Base-by-base conservation (phyloP, 2,329 filamentous ascomycete genomes). In the Fusarium pseudograminearum region DNA sequence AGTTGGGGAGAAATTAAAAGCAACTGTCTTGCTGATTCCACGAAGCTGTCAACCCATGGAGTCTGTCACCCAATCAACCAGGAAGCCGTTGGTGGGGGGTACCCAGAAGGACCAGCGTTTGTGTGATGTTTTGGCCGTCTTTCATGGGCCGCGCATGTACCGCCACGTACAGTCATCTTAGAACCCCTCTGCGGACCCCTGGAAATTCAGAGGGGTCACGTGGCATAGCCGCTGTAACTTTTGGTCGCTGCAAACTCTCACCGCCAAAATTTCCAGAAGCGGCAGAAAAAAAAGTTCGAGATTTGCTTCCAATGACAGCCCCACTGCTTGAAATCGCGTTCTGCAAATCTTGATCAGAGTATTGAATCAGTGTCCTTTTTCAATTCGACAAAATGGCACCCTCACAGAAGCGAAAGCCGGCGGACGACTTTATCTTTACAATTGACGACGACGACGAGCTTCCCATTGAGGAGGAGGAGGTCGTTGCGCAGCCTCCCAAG, bases 341-440 rank as follows among this genome's bases (percentile, higher is more conserved):
- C 68, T 71, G 50, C 57, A 71, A 61, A 70, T 64, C 64, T 70
- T 69, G 58, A 70, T 45, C 48, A 36, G 48, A 36, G 28, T 52
- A 50, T 18, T 40, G 42, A 38, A 57, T 44, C n/a, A 56, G 44
- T 51, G 48, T 42, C 41, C 53, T 28, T 55, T 36, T 28, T 36
- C 33, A 53, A 60, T 55, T 28, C 44, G 26, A 44, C 68, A 80
- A 71, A 46, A 86, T 86, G 84, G 81, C 83, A 46, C 82, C 83
- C 59, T 78, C 79, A 44, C 79, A 81, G 26, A 87, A 87, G 68
- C 82, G 85, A 69, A 86, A 86, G 70, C 77, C 81, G 15, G 76
- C 80, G 47, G 86, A 89, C 73, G 87, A 89, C 60, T 89, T 89
- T 62, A 81, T 89, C 65, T 83, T 84, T 68, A 89, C 87, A 16